phyloP scores from a whole-genome alignment of 2,329 filamentous ascomycete species.

The Camillea tinctor region DNA sequence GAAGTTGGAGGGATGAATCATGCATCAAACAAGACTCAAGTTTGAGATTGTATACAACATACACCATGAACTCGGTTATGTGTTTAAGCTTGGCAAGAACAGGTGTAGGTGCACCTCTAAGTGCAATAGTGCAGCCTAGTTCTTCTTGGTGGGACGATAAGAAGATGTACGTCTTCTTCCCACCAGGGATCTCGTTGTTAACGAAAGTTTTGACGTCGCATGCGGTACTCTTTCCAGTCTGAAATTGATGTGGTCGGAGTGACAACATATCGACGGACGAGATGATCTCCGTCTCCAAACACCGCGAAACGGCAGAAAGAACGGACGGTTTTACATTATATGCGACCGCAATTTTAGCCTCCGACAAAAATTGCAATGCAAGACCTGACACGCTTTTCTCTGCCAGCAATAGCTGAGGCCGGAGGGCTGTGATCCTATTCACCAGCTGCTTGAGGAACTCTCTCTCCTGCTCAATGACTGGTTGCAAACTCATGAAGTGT shows the following conservation, averaged over 20 bases:
- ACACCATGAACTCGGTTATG: slow-evolving; percentile 98
- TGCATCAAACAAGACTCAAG: slow-evolving; percentile 91
- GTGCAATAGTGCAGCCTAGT: slow-evolving; percentile 89
- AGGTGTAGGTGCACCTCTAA: slow-evolving; percentile 75
- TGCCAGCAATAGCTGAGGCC: slow-evolving; percentile 84
- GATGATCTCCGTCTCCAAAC: slow-evolving; percentile 87
- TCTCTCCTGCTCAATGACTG: slow-evolving; percentile 93
- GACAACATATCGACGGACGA: slow-evolving; percentile 93
- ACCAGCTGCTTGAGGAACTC: slow-evolving; percentile 92
- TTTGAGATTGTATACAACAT: slow-evolving; percentile 96
- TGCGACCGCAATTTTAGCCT: slow-evolving; percentile 86
- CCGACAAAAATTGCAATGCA: slow-evolving; percentile 82
- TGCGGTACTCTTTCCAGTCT: slow-evolving; percentile 75
- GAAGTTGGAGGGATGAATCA: slow-evolving; percentile 86
- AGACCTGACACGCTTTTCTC: slow-evolving; percentile 91
- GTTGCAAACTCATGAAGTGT: slow-evolving; percentile 97
- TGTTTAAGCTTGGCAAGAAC: slow-evolving; percentile 78
- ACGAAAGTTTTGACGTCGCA: slow-evolving; percentile 98
- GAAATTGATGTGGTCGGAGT: slow-evolving; percentile 62
- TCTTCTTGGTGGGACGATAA: slow-evolving; percentile 86
- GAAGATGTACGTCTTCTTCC: slow-evolving; percentile 94
- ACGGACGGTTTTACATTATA: slow-evolving; percentile 98
- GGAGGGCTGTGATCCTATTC: slow-evolving; percentile 81
- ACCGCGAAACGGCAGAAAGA: slow-evolving; percentile 89
- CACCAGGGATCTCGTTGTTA: slow-evolving; percentile 67